A percentile compares a stretch with the other conserved stretches of the same genome.
Evolutionary conservation across 306 rosid genomes (phyloP).

Genomic region (Fagus sylvatica): DNA sequence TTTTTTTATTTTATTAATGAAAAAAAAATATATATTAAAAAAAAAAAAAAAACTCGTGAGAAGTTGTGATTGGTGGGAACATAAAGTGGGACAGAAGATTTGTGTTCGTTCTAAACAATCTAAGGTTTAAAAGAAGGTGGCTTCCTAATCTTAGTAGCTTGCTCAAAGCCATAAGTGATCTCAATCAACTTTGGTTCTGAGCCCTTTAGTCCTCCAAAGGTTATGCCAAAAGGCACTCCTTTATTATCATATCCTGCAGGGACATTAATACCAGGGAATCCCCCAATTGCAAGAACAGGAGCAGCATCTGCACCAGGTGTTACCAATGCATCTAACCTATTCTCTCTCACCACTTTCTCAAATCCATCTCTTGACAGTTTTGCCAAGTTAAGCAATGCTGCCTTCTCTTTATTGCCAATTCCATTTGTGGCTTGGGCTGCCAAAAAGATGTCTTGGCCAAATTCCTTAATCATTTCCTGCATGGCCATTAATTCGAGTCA

Average conservation of each 20-base stretch:
- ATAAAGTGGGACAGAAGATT: too few species aligned
- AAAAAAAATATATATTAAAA: too few species aligned
- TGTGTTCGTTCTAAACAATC: too few species aligned
- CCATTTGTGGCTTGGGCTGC: conserved; percentile 6
- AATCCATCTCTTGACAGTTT: not conserved
- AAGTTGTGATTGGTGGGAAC: too few species aligned
- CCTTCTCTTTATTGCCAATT: not conserved
- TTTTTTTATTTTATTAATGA: too few species aligned
- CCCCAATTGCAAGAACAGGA: conserved; percentile 26
- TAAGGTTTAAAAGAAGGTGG: conserved; percentile 21
- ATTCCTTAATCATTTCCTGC: conserved; percentile 12
- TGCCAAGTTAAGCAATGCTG: not conserved
- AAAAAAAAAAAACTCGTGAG: too few species aligned
- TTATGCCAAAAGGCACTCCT: conserved; percentile 34
- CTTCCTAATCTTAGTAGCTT: conserved; percentile 35
- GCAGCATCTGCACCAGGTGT: not conserved
- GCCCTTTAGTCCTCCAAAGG: conserved; percentile 40
- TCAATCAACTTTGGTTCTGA: conserved; percentile 35
- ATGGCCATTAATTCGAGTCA: too few species aligned
- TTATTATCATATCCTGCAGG: conserved; percentile 29
- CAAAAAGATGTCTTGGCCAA: conserved; percentile 1
- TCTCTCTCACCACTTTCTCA: not conserved
- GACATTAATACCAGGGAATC: conserved; percentile 34
- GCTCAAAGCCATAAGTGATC: conserved; percentile 38
- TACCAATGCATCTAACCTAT: not conserved